These are phyloP conservation scores for Pseudocercospora musae DNA, from an alignment of 2,329 filamentous ascomycete species.

Conservation along the genomic window DNA sequence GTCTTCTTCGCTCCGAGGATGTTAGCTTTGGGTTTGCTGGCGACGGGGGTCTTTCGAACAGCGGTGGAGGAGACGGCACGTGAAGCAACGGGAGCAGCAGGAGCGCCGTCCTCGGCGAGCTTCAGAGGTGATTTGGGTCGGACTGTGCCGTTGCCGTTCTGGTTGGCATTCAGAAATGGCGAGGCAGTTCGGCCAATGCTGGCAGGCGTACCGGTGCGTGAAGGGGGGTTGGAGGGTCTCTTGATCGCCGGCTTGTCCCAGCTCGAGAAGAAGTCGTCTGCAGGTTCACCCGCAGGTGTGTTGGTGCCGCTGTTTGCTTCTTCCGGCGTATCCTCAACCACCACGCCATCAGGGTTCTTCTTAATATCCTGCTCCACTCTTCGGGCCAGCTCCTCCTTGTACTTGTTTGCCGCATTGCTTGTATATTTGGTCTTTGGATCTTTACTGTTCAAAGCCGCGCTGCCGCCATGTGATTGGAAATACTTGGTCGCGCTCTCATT, in stretches of 20 bases:
- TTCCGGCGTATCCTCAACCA: constrained; percentile 70
- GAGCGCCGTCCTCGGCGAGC: constrained; percentile 52
- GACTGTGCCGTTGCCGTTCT: constrained; percentile 59
- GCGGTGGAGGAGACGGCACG: constrained; percentile 74
- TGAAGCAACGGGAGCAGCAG: constrained; percentile 59
- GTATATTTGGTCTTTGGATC: constrained; percentile 97
- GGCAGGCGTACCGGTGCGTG: constrained; percentile 81
- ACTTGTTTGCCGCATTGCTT: constrained; percentile 88
- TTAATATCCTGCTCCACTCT: constrained; percentile 78
- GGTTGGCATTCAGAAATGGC: constrained; percentile 76
- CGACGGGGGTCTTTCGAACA: constrained; percentile 69
- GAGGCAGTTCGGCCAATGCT: constrained; percentile 72
- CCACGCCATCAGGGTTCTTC: constrained; percentile 82
- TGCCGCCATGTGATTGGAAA: constrained; percentile 94
- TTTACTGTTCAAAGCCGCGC: constrained; percentile 90
- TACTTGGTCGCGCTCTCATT: constrained; percentile 98
- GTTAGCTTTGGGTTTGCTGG: constrained; percentile 63
- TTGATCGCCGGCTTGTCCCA: constrained; percentile 99
- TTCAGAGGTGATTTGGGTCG: constrained; percentile 79
- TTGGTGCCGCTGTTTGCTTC: constrained; percentile 53
- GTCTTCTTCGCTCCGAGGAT: constrained; percentile 69
- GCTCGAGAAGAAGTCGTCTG: constrained; percentile 96
- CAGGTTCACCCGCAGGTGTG: constrained; percentile 76
- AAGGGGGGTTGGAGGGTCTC: constrained; percentile 88
- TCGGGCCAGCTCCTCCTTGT: constrained; percentile 93